phyloP scores from a whole-genome alignment of 164 flowering plant species.

The Aristolochia contorta region DNA sequence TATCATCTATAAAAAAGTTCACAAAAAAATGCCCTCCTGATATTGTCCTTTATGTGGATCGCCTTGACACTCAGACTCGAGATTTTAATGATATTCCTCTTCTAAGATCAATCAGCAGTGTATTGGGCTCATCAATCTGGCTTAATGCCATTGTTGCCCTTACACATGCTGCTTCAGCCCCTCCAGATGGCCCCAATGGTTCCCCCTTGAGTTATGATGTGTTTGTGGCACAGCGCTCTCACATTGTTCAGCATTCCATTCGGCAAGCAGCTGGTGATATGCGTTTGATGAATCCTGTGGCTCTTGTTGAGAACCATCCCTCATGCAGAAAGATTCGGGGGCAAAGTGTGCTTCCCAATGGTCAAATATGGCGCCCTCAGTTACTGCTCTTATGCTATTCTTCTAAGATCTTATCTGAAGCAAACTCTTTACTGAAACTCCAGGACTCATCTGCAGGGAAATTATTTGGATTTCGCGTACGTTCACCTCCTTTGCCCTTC shows the following conservation, averaged over 20 bases:
- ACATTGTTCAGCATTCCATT: slow-evolving; percentile 73
- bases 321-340: slow-evolving; percentile 84
- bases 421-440: slow-evolving; percentile 59
- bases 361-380: slow-evolving; percentile 81
- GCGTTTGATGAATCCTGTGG: slow-evolving; percentile 82
- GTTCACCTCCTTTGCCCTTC: slow-evolving; percentile 87
- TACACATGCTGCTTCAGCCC: slow-evolving; percentile 90
- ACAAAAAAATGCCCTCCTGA: slow-evolving; percentile 73
- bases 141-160: slow-evolving; percentile 72
- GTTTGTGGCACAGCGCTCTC: slow-evolving; percentile 81
- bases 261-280: slow-evolving; percentile 89
- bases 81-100: slow-evolving; percentile 86
- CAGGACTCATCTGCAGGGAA: slow-evolving; percentile 65
- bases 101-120: slow-evolving; percentile 45
- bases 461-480: slow-evolving; percentile 79
- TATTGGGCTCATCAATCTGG: slow-evolving; percentile 75
- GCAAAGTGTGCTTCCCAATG: slow-evolving; percentile 81
- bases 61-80: slow-evolving; percentile 69
- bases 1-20: slow-evolving; percentile 54
- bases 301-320: slow-evolving; percentile 91
- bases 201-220: slow-evolving; percentile 75
- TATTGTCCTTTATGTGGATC: slow-evolving; percentile 79
- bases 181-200: slow-evolving; percentile 94
- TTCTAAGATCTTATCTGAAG: slow-evolving; percentile 78
- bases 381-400: slow-evolving; percentile 71